Evolutionary conservation across 352 stramenopile species (phyloP).

Genomic region (Globisporangium perplexum): DNA sequence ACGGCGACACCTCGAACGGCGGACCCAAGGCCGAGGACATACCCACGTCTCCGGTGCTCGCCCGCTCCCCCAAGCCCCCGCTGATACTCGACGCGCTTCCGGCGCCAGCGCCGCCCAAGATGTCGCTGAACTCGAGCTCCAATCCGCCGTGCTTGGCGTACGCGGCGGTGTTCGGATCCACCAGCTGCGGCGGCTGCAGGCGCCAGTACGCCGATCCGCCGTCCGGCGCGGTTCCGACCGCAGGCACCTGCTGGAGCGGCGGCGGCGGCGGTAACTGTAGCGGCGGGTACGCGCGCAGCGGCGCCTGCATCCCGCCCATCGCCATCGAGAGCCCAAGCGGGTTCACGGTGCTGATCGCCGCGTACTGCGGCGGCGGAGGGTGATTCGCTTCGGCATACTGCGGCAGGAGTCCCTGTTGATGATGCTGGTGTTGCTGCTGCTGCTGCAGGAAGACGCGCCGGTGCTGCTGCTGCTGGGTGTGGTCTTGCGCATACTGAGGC

Average conservation of each 20-base stretch:
- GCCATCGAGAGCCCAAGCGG: slow-evolving; percentile 15
- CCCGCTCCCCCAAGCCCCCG: background rate
- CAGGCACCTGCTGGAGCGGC: slow-evolving; percentile 10
- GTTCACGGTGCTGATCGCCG: slow-evolving; percentile 14
- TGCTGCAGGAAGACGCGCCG: slow-evolving; percentile 9
- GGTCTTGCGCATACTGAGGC: slow-evolving; percentile 7
- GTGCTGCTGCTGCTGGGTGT: slow-evolving; percentile 3
- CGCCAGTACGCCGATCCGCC: slow-evolving; percentile 10
- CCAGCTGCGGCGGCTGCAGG: background rate
- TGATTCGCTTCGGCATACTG: background rate
- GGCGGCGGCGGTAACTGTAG: slow-evolving; percentile 9
- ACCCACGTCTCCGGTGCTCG: background rate
- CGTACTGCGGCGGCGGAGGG: slow-evolving; percentile 11
- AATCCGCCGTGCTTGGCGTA: slow-evolving; percentile 18
- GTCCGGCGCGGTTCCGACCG: background rate
- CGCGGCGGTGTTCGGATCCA: background rate
- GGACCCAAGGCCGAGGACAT: slow-evolving; percentile 23
- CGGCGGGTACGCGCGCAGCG: slow-evolving; percentile 21
- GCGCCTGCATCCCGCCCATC: slow-evolving; percentile 23
- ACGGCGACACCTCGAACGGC: slow-evolving; percentile 31
- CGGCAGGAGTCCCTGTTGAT: slow-evolving; percentile 6
- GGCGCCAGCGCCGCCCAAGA: slow-evolving; percentile 17
- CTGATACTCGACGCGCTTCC: background rate
- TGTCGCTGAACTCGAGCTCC: slow-evolving; percentile 37
- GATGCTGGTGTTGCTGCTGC: slow-evolving; percentile 2